Evolutionary conservation across 768 basidiomycete species (phyloP).

Genomic region (Naganishia antarctica): DNA sequence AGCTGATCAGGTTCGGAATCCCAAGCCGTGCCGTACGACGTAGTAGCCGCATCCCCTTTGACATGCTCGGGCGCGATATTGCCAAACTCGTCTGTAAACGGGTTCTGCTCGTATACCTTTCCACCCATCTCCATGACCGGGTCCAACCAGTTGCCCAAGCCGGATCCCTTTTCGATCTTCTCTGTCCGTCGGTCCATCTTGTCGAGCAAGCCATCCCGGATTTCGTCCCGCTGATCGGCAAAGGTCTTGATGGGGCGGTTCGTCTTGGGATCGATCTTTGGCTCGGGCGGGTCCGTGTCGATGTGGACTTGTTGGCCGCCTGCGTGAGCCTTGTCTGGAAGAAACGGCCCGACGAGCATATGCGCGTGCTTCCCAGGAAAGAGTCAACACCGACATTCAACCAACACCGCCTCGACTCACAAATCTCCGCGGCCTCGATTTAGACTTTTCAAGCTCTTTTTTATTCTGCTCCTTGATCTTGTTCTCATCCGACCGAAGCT

Average conservation of each 20-base stretch:
- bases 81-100: constrained; percentile 17
- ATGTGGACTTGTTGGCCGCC: constrained; percentile 10
- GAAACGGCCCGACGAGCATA: constrained; percentile 20
- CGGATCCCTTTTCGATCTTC: background rate
- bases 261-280: constrained; percentile 12
- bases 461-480: constrained; percentile 5
- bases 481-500: constrained; percentile 5
- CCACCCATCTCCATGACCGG: constrained; percentile 18
- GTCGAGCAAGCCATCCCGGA: background rate
- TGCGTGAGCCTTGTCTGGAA: constrained; percentile 8
- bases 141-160: constrained; percentile 23
- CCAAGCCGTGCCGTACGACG: constrained; percentile 11
- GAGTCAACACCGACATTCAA: background rate
- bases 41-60: background rate
- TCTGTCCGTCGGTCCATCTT: constrained; percentile 3
- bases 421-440: background rate
- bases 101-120: constrained; percentile 23
- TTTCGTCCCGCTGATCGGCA: constrained; percentile 17
- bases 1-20: constrained; percentile 5
- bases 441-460: constrained; percentile 10
- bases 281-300: background rate
- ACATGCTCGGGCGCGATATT: constrained; percentile 4
- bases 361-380: constrained; percentile 6
- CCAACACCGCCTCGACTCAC: background rate
- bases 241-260: background rate